phyloP scores from a whole-genome alignment of 116 monocot genomes.

The Iris pallida region DNA sequence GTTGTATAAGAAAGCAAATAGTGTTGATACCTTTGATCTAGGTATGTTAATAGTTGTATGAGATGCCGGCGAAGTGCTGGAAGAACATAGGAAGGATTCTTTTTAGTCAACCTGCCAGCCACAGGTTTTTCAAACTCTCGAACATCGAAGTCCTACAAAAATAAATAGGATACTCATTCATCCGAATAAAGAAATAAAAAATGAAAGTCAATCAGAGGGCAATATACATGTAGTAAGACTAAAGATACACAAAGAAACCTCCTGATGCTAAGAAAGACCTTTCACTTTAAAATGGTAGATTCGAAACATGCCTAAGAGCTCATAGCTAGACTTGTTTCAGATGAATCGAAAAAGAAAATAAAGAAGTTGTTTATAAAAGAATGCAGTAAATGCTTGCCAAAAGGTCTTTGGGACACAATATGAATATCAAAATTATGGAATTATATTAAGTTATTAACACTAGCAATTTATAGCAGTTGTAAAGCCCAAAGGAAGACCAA shows the following conservation, averaged over 20 bases:
- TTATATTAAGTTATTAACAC: no score
- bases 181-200: neutral
- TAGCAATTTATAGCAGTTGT: no score
- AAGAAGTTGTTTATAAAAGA: neutral
- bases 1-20: neutral
- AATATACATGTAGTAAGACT: neutral
- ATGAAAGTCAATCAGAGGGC: neutral
- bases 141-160: conserved; percentile 65
- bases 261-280: no score
- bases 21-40: conserved; percentile 70
- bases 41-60: conserved; percentile 80
- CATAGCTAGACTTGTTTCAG: no score
- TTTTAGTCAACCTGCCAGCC: conserved; percentile 92
- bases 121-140: conserved; percentile 74
- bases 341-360: no score
- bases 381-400: neutral
- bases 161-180: neutral
- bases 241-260: no score
- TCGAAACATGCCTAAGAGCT: no score
- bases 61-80: conserved; percentile 95
- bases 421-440: no score
- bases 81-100: conserved; percentile 95
- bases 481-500: no score
- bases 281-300: no score
- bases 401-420: no score